Evolutionary conservation across 2,329 filamentous ascomycete genomes (phyloP).

Genomic region (Ophiosphaerella herpotricha): DNA sequence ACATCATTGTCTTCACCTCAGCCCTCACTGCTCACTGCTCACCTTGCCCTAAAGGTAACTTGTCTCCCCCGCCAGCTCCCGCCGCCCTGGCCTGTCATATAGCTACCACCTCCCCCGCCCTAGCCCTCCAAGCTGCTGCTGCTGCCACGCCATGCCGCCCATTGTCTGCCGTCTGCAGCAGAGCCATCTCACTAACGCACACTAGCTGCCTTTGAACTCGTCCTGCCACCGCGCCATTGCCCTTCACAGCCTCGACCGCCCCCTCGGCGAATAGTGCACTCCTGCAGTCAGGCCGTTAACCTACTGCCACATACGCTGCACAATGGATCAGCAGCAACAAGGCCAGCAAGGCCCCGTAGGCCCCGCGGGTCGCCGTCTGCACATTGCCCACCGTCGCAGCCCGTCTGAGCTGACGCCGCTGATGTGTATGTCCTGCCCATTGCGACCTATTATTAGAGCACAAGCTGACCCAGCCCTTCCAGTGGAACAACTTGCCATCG

Average conservation of each 20-base stretch:
- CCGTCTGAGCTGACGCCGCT: slow-evolving; percentile 95
- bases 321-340: slow-evolving; percentile 60
- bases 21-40: slow-evolving; percentile 5
- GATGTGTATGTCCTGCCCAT: slow-evolving; percentile 76
- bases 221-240: slow-evolving; percentile 11
- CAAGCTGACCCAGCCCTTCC: slow-evolving; percentile 29
- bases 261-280: slow-evolving; percentile 22
- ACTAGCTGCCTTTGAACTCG: slow-evolving; percentile 30
- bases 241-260: slow-evolving; percentile 28
- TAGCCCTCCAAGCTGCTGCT: slow-evolving; percentile 9
- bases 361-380: slow-evolving; percentile 83
- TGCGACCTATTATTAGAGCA: slow-evolving; percentile 5
- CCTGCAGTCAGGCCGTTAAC: slow-evolving; percentile 10
- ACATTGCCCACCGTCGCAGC: slow-evolving; percentile 96
- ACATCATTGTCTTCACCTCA: slow-evolving; percentile 36
- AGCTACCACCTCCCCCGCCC: slow-evolving; percentile 14
- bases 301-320: slow-evolving; percentile 28
- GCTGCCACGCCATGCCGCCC: slow-evolving; percentile 10
- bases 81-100: slow-evolving; percentile 17
- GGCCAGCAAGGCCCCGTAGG: slow-evolving; percentile 62
- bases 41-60: no score
- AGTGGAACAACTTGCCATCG: slow-evolving; percentile 98
- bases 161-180: not conserved
- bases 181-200: slow-evolving; percentile 21
- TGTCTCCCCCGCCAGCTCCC: slow-evolving; percentile 27